Base-by-base conservation (phyloP, 345 rosid genomes). In the Hibiscus syriacus region DNA sequence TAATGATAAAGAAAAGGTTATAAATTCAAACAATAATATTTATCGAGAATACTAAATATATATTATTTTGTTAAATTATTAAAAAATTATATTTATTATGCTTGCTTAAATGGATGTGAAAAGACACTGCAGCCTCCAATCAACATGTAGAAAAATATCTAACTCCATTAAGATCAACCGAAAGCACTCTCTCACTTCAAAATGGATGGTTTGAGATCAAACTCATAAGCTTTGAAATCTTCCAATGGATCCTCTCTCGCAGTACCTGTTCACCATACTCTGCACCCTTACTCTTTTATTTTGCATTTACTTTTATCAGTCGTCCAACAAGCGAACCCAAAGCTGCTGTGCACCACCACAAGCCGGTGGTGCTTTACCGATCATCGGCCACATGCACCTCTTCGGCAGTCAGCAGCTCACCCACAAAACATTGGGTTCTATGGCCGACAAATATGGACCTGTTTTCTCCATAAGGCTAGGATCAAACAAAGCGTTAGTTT, bases 381-480 rank as follows among this genome's bases (percentile, higher is more conserved):
- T 39, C 45, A 39, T 39, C 14, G 45, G 45, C 45, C 45, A 39
- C 45, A 39, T 39, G 45, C 45, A 39, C 45, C 45, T 39, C 14
- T 39, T 39, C 3, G 45, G 45, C 10, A 13, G 14, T 39, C 23
- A 45, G 25, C 67, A 78, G 22, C 74, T 75, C 27, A 56, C 34
- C 8, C 77, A 74, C 73, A 68, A 64, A 66, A 61, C 39, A 14
- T 52, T 80, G 14, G 70, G 71, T 14, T 53, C 46, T 72, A 68
- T 79, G 80, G 87, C 84, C 2, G 84, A 74, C n/a, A 57, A 76
- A 12, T 58, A 76, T 8, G 57, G 19, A 11, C 81, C 81, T 0
- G 56, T 70, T 3, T 80, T 80, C 14, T 6, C 74, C 13, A 36
- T 80, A 5, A 74, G 63, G 67, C 62, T 80, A 1, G 84, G 76